phyloP scores from a whole-genome alignment of 1,284 basidiomycete species.

The Rhodotorula glutinis region DNA sequence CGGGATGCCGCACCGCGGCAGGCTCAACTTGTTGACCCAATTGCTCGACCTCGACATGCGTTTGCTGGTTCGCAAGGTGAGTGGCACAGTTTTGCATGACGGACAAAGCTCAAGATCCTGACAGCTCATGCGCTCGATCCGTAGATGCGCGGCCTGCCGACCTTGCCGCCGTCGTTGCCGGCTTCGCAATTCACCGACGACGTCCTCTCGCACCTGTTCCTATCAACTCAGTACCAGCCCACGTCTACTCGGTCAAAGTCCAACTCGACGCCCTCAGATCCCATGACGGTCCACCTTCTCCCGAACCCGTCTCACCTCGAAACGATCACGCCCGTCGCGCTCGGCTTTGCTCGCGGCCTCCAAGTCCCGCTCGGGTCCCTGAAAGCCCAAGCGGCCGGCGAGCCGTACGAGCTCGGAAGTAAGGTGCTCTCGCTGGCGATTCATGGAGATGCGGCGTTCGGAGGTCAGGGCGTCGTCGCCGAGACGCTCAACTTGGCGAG shows the following conservation, averaged over 20 bases:
- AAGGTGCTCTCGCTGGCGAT: constrained; percentile 81
- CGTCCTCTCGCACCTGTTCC: constrained; percentile 77
- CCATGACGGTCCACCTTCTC: constrained; percentile 67
- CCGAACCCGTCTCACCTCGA: constrained; percentile 88
- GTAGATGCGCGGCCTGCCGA: constrained; percentile 61
- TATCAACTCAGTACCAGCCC: constrained; percentile 16
- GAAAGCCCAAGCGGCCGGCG: constrained; percentile 4
- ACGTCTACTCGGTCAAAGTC: neutral
- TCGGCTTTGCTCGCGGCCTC: constrained; percentile 55
- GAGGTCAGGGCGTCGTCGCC: constrained; percentile 85
- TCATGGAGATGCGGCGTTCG: constrained; percentile 85
- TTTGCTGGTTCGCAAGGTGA: constrained; percentile 68
- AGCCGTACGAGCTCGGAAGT: constrained; percentile 63
- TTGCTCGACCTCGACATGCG: constrained; percentile 64
- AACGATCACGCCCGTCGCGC: constrained; percentile 77
- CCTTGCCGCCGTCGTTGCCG: constrained; percentile 43
- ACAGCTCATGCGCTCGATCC: neutral
- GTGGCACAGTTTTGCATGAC: no score
- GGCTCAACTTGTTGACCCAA: constrained; percentile 78
- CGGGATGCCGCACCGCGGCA: constrained; percentile 64
- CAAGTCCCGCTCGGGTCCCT: constrained; percentile 28
- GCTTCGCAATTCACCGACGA: constrained; percentile 65
- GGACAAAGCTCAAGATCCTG: no score
- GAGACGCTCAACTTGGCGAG: constrained; percentile 74
- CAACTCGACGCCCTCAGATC: constrained; percentile 14